phyloP scores from a whole-genome alignment of 306 rosid species.

The Mimosa bimucronata region DNA sequence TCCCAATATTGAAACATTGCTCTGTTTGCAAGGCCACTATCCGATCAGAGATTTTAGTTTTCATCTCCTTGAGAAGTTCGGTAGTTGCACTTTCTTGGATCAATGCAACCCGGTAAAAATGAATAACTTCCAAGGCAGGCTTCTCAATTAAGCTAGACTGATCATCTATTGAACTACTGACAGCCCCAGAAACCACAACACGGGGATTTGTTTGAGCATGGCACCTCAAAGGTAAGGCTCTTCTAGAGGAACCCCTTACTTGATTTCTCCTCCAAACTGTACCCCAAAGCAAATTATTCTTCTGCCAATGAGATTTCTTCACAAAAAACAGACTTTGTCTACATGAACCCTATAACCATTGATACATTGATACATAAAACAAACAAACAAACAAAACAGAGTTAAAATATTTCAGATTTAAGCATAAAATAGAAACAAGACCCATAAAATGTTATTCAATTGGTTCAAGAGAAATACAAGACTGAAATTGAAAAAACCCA shows the following conservation, averaged over 20 bases:
- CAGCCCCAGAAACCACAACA: conserved; percentile 58
- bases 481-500: not conserved
- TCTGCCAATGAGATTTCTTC: conserved; percentile 33
- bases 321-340: conserved; percentile 41
- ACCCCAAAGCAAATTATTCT: conserved; percentile 52
- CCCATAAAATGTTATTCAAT: not conserved
- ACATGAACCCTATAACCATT: conserved; percentile 44
- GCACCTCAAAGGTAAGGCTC: conserved; percentile 51
- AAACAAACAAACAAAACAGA: not conserved
- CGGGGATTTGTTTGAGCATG: conserved; percentile 52
- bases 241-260: conserved; percentile 41
- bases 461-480: too few relatives aligned
- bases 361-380: not conserved
- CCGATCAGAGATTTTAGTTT: conserved; percentile 65
- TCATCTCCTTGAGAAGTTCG: conserved; percentile 73
- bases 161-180: conserved; percentile 50
- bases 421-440: not conserved
- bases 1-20: conserved; percentile 81
- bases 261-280: conserved; percentile 3
- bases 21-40: conserved; percentile 73
- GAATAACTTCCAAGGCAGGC: conserved; percentile 58
- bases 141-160: conserved; percentile 53
- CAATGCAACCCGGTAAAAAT: conserved; percentile 68
- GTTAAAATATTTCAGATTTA: not conserved
- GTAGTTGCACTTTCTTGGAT: conserved; percentile 71